Evolutionary conservation across 1,284 basidiomycete genomes (phyloP).

Genomic region (Ceratobasidium sp.): DNA sequence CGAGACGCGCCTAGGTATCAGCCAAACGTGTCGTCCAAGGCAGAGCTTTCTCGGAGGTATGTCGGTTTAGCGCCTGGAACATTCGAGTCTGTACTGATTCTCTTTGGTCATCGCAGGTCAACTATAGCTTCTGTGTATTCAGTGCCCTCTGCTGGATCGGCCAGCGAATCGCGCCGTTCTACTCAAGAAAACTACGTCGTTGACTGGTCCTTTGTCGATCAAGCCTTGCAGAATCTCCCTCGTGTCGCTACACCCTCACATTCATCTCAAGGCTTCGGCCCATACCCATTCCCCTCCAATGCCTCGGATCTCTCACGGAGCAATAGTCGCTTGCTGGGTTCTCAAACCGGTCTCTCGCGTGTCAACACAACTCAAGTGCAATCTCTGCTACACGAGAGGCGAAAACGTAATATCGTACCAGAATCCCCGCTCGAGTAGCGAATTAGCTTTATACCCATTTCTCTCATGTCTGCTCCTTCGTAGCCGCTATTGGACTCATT

Average conservation of each 20-base stretch:
- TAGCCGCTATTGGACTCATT: neutral
- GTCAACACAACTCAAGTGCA: slow-evolving; percentile 24
- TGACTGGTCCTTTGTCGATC: slow-evolving; percentile 34
- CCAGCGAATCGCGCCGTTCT: slow-evolving; percentile 11
- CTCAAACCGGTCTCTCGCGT: slow-evolving; percentile 12
- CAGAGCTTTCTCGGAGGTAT: slow-evolving; percentile 33
- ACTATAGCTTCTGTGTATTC: slow-evolving; percentile 44
- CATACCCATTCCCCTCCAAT: neutral
- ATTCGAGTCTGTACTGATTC: slow-evolving; percentile 5
- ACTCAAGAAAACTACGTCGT: slow-evolving; percentile 36
- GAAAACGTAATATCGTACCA: neutral
- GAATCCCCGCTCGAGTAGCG: neutral
- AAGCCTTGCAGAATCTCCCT: slow-evolving; percentile 9
- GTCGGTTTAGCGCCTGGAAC: neutral
- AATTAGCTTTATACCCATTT: neutral
- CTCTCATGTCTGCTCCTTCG: neutral
- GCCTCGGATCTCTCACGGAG: neutral
- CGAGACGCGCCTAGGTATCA: slow-evolving; percentile 30
- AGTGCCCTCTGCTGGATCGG: slow-evolving; percentile 19
- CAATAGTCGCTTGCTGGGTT: neutral
- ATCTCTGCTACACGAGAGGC: slow-evolving; percentile 15
- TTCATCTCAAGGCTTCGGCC: neutral
- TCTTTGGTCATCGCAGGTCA: slow-evolving; percentile 21
- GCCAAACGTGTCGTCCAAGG: slow-evolving; percentile 18
- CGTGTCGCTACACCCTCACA: neutral